Evolutionary conservation across 176 grass and related monocot genomes (phyloP), one percentile per base, ranked within the genome.

Genomic region (Otatea glauca): DNA sequence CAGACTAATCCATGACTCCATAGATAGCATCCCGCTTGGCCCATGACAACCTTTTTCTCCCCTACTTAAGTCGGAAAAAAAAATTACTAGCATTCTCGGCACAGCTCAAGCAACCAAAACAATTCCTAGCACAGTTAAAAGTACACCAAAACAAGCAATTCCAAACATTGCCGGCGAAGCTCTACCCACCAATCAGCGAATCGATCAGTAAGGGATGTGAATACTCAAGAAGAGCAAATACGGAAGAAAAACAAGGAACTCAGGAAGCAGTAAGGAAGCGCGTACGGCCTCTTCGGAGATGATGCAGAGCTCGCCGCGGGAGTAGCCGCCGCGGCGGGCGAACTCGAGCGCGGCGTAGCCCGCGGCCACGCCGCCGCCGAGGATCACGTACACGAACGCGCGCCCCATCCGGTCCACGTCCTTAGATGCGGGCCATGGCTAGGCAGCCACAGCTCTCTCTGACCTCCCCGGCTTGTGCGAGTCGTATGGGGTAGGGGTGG

Each of bases 271-370:
- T 21, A 20, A 49, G 17, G 25, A 29, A 51, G 25, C 62, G 20
- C 56, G 72, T 47, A 83, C 81, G 29, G 63, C 32, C 92, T 96
- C 93, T 34, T 96, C 91, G 66, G 96, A 99, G 91, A 99, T 96
- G 86, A 99, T 94, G 86, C 96, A 96, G 83, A 99, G 90, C 75
- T 96, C 88, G 86, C 93, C 93, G 18, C 76, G 38, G 81, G 77
- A 70, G 51, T 84, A 71, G 32, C 79, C 88, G 21, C 82, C 73
- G 34, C 73, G 92, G 78, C 88, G 93, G 65, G 85, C 86, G 90
- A 99, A 96, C 89, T 99, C 93, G 64, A 96, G 91, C 74, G 91
- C 88, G 6, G 93, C 96, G 82, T 94, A 99, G 47, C 96, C 96
- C 42, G 96, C 93, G 67, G 96, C 87, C 82, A 96, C 96, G 90